Conservation (phyloP, 2,329 filamentous ascomycete genomes). For the Emericellopsis atlantica region DNA sequence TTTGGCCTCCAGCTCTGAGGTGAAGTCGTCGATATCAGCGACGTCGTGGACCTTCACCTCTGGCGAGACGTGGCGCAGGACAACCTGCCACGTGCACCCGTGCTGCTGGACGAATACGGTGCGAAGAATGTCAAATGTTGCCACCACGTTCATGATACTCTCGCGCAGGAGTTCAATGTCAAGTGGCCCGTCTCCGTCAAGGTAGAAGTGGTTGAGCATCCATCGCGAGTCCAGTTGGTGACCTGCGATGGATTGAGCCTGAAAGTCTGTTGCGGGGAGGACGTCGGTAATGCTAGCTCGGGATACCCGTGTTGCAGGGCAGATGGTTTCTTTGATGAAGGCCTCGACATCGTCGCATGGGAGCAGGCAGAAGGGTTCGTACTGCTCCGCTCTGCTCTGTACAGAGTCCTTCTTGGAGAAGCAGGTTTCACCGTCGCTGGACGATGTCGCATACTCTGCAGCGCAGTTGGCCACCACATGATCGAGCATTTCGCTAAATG, state of each 20-base stretch:
- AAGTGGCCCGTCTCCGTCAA: background rate
- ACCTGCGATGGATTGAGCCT: constrained; percentile 1
- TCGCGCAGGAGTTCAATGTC: constrained; percentile 17
- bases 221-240: constrained; percentile 8
- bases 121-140: constrained; percentile 11
- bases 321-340: constrained; percentile 5
- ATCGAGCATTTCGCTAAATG: constrained; percentile 24
- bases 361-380: constrained; percentile 2
- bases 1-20: background rate
- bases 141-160: constrained; percentile 50
- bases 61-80: constrained; percentile 4
- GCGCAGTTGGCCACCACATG: background rate
- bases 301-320: constrained; percentile 7
- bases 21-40: constrained; percentile 4
- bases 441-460: constrained; percentile 1
- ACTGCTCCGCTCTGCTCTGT: background rate
- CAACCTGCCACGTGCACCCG: constrained; percentile 2
- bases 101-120: constrained; percentile 4
- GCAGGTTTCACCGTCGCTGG: constrained; percentile 2
- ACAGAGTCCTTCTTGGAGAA: constrained; percentile 2
- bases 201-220: constrained; percentile 4
- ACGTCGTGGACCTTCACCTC: constrained; percentile 1
- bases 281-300: constrained; percentile 6
- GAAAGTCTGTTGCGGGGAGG: constrained; percentile 2
- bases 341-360: constrained; percentile 1